Evolutionary conservation across 2,329 filamentous ascomycete species (phyloP).

Genomic region (Aulographum hederae): DNA sequence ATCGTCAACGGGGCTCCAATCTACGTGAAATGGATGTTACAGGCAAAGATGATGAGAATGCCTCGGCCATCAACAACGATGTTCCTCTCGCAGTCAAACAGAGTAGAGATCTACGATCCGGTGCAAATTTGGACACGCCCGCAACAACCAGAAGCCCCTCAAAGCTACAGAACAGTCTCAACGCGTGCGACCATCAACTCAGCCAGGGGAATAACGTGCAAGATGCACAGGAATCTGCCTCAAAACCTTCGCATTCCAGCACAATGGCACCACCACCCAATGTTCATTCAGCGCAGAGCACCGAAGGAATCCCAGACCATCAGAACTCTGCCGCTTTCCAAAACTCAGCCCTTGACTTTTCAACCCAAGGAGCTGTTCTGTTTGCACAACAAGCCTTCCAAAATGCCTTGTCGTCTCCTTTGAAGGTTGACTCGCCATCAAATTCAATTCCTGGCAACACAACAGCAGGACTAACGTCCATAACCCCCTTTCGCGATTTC

Average conservation of each 20-base stretch:
- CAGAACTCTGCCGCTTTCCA: background rate
- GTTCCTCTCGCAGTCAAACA: no score
- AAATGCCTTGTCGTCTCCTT: constrained; percentile 7
- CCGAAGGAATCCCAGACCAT: background rate
- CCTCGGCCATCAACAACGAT: no score
- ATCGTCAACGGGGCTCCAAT: no score
- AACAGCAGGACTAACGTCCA: background rate
- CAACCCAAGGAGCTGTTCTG: constrained; percentile 18
- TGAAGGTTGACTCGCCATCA: background rate
- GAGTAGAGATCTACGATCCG: background rate
- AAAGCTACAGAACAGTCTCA: background rate
- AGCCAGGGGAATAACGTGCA: background rate
- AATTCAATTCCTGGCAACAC: constrained; percentile 1
- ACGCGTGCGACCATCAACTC: background rate
- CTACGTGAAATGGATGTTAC: no score
- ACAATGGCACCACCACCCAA: background rate
- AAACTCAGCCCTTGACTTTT: constrained; percentile 10
- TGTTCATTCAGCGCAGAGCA: background rate
- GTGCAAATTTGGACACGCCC: background rate
- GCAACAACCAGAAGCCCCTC: background rate
- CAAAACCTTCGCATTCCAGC: background rate
- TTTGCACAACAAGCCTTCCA: constrained; percentile 16
- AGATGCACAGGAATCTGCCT: background rate
- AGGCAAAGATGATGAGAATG: no score
- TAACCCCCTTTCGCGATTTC: background rate